phyloP scores from a whole-genome alignment of 345 rosid species.

The Brassica rapa region DNA sequence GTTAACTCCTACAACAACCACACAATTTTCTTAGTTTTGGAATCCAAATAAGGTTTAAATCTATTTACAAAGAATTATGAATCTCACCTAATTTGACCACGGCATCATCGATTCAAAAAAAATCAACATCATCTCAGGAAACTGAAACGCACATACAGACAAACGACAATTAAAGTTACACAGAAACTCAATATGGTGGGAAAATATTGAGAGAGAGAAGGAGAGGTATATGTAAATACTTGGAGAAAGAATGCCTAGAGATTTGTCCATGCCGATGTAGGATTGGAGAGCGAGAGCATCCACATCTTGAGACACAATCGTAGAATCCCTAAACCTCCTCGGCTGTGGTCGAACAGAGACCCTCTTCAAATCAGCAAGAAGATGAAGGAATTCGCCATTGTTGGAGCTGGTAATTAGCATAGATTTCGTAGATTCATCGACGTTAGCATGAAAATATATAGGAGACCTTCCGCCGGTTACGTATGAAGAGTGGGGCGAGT shows the following conservation, averaged over 20 bases:
- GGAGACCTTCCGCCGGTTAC: too few relatives aligned
- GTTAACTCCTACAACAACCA: neutral
- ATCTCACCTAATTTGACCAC: neutral
- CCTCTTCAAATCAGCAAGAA: neutral
- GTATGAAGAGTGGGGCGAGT: too few relatives aligned
- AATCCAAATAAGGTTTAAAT: neutral
- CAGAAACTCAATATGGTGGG: neutral
- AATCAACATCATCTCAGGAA: constrained; percentile 40
- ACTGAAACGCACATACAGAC: too few relatives aligned
- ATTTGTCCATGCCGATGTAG: neutral
- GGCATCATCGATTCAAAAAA: neutral
- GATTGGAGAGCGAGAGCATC: neutral
- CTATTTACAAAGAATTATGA: neutral
- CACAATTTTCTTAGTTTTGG: neutral
- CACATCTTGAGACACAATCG: constrained; percentile 11
- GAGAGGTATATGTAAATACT: neutral
- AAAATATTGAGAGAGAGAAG: neutral
- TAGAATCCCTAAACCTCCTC: constrained; percentile 51
- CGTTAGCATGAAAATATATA: too few relatives aligned
- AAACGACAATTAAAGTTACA: neutral
- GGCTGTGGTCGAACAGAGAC: neutral
- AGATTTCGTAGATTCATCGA: neutral
- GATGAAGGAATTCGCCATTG: neutral
- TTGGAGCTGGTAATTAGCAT: neutral
- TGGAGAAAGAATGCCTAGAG: neutral